Base-by-base conservation (phyloP, 2,329 filamentous ascomycete genomes). In the Arthrocladium fulminans region DNA sequence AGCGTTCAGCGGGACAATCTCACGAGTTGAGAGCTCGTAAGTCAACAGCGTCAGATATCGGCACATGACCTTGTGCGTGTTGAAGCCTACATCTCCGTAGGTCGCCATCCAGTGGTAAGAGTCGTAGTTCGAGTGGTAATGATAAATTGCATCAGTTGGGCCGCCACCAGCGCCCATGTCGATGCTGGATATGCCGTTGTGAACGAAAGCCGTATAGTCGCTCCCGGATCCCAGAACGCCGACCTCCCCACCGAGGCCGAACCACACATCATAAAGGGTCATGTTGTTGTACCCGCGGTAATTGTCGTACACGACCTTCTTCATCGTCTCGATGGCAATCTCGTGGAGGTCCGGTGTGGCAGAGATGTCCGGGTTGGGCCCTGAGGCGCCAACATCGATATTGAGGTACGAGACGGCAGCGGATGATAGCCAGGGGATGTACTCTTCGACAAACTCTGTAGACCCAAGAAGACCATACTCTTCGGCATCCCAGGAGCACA, bases 371-470 rank as follows among this genome's bases (percentile, higher is more conserved):
- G 92, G 87, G n/a, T 72, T 49, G 0, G 78, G 75, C 0, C 87
- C 86, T 3, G 71, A 63, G 2, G 83, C 76, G 24, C 83, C 86
- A 4, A 88, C 80, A 58, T 95, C 89, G 48, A 94, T 80, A 63
- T 95, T 94, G 54, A 95, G 67, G 60, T 94, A 94, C 8, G 87
- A 87, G 13, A 95, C 77, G 49, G 81, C 84, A 34, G 84, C 75
- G 3, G 74, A 73, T 2, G 75, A 74, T 10, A 95, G 75, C 88
- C 88, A 94, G 0, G 86, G 83, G 0, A 94, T 67, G 59, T 86
- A 87, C 56, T 95, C 87, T 62, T 95, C 88, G 0, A 95, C 87
- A 88, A 88, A 95, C 62, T 95, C 89, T 0, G 89, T 94, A 46
- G 83, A 88, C 3, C 89, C 89, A 12, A 95, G 66, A 3, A 95